Base-by-base conservation (phyloP, 805 yeast genomes). In the Cyberlindnera xylosilytica region DNA sequence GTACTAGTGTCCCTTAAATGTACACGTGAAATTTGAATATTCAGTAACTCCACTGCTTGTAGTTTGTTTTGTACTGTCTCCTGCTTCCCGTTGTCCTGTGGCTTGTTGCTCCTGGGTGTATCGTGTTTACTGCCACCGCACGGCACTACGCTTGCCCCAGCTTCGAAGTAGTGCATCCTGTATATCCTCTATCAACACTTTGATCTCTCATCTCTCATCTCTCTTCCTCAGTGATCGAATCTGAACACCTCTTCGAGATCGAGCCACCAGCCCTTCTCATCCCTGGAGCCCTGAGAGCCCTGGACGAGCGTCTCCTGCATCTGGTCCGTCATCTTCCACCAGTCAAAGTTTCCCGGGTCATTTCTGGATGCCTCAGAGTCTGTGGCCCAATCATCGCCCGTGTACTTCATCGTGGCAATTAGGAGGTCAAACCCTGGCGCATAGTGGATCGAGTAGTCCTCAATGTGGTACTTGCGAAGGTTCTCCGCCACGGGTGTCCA, bases 281-380 rank as follows among this genome's bases (percentile, higher is more conserved):
- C 73, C 30, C 62, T 56, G 33, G 64, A 57, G 1, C 72, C 71
- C 5, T 63, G 54, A 7, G 66, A 54, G 1, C 68, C 70, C 24
- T 61, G 64, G 23, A 65, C 58, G 41, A 68, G 42, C 4, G 68
- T 56, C 42, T 62, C 64, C 50, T 68, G 73, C 69, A 68, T 62
- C 15, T 48, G 51, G 45, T 68, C 73, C 11, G 70, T 66, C 56
- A 62, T 52, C 34, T 47, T 47, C 73, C 73, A 68, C 73, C 72
- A 68, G 28, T 63, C 59, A 34, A 58, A 61, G 48, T 68, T 68
- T 2, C 60, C 69, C 20, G 61, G 62, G 34, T 68, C 70, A 6
- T 42, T 38, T 35, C 68, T 46, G 52, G 65, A 65, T 7, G 50
- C 51, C 38, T 61, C 64, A 1, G 61, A 44, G 42, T 68, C 73